Percentiles rank a stretch among this genome's conserved stretches.
phyloP scores from a whole-genome alignment of 345 rosid species.

The Aegle marmelos region DNA sequence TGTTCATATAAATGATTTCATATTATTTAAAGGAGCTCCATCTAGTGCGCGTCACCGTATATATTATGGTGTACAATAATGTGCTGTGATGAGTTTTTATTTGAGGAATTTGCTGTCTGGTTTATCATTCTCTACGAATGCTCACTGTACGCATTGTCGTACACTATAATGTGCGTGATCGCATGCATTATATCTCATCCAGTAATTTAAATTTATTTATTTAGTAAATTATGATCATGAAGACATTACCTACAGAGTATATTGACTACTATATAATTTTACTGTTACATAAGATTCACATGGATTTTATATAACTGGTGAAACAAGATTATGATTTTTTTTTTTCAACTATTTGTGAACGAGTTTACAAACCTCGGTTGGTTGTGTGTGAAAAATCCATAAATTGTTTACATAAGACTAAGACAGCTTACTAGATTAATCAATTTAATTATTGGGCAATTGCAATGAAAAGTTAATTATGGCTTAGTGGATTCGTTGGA shows the following conservation, averaged over 20 bases:
- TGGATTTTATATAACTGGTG: not conserved
- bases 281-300: not conserved
- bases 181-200: too few relatives aligned
- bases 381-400: not conserved
- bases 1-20: not conserved
- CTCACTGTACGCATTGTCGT: too few relatives aligned
- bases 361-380: too few relatives aligned
- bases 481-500: not conserved
- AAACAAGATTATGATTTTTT: not conserved
- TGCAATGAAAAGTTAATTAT: not conserved
- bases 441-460: too few relatives aligned
- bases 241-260: too few relatives aligned
- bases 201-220: not conserved
- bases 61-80: too few relatives aligned
- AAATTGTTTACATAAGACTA: not conserved
- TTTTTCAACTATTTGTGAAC: not conserved
- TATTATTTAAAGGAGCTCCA: too few relatives aligned
- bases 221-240: not conserved
- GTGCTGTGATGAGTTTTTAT: too few relatives aligned
- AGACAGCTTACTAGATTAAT: not conserved
- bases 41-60: rapidly evolving
- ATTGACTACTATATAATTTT: not conserved
- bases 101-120: rapidly evolving
- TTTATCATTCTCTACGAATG: rapidly evolving
- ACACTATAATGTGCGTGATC: too few relatives aligned